Percentiles rank a stretch among this genome's conserved stretches.
phyloP scores from a whole-genome alignment of 306 rosid genomes.

The Cyamopsis tetragonoloba region DNA sequence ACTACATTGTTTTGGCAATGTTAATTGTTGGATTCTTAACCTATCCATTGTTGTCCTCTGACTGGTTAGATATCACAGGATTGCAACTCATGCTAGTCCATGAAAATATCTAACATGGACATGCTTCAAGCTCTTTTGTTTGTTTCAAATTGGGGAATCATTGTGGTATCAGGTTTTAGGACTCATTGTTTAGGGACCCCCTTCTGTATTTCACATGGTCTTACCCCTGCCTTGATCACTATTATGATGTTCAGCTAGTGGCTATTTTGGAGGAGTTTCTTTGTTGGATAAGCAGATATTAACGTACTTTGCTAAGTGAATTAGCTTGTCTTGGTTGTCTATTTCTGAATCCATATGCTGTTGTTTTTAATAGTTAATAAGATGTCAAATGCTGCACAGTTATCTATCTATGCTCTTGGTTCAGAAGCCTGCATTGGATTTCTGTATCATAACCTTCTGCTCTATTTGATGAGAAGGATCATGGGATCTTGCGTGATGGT shows the following conservation, averaged over 20 bases:
- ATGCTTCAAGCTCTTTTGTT: neutral
- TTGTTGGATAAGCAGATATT: neutral
- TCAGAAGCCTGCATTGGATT: slow-evolving; percentile 14
- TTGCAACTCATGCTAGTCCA: neutral
- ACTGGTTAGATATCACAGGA: neutral
- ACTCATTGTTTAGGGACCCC: neutral
- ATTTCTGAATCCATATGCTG: slow-evolving; percentile 2
- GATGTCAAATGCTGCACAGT: neutral
- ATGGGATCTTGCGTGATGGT: slow-evolving; percentile 95
- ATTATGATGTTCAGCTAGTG: neutral
- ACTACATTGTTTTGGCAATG: neutral
- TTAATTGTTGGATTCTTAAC: neutral
- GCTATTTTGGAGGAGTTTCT: neutral
- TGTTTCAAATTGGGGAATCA: neutral
- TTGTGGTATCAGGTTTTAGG: neutral
- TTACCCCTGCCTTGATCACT: neutral
- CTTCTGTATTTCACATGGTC: neutral
- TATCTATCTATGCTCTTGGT: neutral
- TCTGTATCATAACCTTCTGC: slow-evolving; percentile 23
- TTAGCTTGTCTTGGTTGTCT: slow-evolving; percentile 14
- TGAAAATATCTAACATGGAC: neutral
- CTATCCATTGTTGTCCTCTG: neutral
- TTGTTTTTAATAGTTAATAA: neutral
- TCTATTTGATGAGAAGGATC: slow-evolving; percentile 61
- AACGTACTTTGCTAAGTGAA: neutral